Percentiles rank a stretch among this genome's conserved stretches.
phyloP scores from a whole-genome alignment of 2,329 filamentous ascomycete species.

The Cercospora nicotianae region DNA sequence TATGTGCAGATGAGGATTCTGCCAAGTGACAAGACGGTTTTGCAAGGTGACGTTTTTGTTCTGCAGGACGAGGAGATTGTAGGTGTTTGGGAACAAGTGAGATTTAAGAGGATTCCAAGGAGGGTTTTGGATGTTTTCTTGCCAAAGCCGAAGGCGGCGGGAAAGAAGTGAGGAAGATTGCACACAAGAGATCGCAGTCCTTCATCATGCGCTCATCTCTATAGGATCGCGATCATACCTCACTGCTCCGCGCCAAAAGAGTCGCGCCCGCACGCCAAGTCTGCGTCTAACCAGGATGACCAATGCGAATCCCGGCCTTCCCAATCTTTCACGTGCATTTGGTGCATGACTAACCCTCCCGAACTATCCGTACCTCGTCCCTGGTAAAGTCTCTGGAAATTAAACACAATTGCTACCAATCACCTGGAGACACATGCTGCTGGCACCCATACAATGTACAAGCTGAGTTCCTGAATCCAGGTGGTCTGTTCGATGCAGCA shows the following conservation, averaged over 20 bases:
- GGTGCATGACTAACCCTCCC: not conserved
- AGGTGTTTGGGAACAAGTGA: constrained; percentile 36
- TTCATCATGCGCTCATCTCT: too few relatives aligned
- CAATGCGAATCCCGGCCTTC: not conserved
- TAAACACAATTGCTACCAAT: constrained; percentile 3
- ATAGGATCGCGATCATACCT: not conserved
- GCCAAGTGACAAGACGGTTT: constrained; percentile 35
- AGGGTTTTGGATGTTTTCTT: constrained; percentile 63
- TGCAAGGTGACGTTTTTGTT: constrained; percentile 28
- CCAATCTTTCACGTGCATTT: not conserved
- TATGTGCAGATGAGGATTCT: constrained; percentile 41
- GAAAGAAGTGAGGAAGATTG: not conserved
- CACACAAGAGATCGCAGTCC: not conserved
- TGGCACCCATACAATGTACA: not conserved
- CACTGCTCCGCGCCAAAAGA: not conserved
- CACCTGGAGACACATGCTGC: not conserved
- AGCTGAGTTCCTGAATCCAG: not conserved
- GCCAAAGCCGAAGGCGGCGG: constrained; percentile 52
- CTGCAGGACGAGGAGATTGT: constrained; percentile 37
- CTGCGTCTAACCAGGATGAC: not conserved
- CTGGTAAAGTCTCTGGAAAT: constrained; percentile 11
- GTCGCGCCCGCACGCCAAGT: not conserved
- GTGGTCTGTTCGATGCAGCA: not conserved
- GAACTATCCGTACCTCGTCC: constrained; percentile 1
- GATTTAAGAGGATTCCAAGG: constrained; percentile 58